Base-by-base conservation (phyloP, 2,329 filamentous ascomycete species). In the Aplosporella prunicola region DNA sequence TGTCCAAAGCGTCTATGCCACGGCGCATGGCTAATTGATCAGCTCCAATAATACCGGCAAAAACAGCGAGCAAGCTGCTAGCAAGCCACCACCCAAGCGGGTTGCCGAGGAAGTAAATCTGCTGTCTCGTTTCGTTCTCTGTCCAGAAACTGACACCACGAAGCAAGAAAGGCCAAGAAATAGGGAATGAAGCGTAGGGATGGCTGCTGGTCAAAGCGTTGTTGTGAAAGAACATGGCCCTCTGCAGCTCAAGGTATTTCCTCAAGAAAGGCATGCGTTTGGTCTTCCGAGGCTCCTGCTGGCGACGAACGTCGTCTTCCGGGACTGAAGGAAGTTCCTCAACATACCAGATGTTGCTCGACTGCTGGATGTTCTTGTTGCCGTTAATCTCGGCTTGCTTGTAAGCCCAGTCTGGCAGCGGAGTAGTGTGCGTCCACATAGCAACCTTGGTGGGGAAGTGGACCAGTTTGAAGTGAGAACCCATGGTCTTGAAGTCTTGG, bases 61-160 rank as follows among this genome's bases (percentile, higher is more conserved):
- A 96, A 24, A 98, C 88, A 29, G 91, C 91, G 43, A 98, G 69
- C 39, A 98, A 69, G 64, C 84, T 87, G 62, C 86, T 93, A 10
- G 86, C 80, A 45, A 98, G 73, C 91, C 91, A 98, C 88, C 93
- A 98, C 41, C 89, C 91, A 45, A 96, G 63, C 0, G 91, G 91
- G 65, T 98, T 98, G 40, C 91, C 91, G 20, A 98, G 69, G 71
- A 98, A 98, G 67, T 98, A 98, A 48, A 98, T 98, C 62, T 98
- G 91, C 66, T 93, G 80, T 43, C 85, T 80, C 8, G 89, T 95
- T 39, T 93, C 85, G 59, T 85, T 87, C 58, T 96, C 83, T 7
- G 91, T 98, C 91, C 91, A 98, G 79, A 98, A 98, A 63, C 87
- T 95, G 50, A 98, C 89, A 64, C 91, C 91, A 20, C 91, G 81